Percentiles rank a stretch among this genome's conserved stretches.
Evolutionary conservation across 495 filamentous ascomycete genomes (phyloP).

Genomic region (Penicillium bovifimosum): DNA sequence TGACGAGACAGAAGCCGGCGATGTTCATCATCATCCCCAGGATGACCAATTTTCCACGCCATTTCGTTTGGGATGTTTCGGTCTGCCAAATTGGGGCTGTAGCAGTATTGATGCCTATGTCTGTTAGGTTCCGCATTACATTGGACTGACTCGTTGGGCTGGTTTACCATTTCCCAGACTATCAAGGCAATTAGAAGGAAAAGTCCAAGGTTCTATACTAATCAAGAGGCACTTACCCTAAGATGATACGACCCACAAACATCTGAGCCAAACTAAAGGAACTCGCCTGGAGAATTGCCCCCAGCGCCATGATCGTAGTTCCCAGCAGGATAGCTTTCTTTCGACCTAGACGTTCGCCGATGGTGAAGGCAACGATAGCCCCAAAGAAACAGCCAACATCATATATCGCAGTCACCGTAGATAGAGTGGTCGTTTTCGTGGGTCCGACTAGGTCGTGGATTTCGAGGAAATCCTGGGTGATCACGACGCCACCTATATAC

Average conservation of each 20-base stretch:
- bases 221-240: slow-evolving; percentile 21
- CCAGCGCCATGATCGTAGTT: slow-evolving; percentile 54
- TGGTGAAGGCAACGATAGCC: slow-evolving; percentile 43
- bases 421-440: slow-evolving; percentile 44
- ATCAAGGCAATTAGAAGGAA: neutral
- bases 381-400: slow-evolving; percentile 59
- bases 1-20: slow-evolving; percentile 48
- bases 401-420: slow-evolving; percentile 58
- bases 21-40: slow-evolving; percentile 59
- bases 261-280: slow-evolving; percentile 55
- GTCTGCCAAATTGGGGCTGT: slow-evolving; percentile 62
- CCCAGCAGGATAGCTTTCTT: slow-evolving; percentile 53
- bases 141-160: neutral
- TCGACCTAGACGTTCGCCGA: slow-evolving; percentile 53
- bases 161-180: slow-evolving; percentile 54
- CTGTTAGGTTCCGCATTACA: neutral
- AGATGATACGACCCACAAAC: slow-evolving; percentile 56
- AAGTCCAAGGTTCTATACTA: neutral
- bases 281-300: slow-evolving; percentile 53
- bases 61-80: slow-evolving; percentile 53
- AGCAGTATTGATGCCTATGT: slow-evolving; percentile 48
- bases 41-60: slow-evolving; percentile 56
- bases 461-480: slow-evolving; percentile 53
- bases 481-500: slow-evolving; percentile 46
- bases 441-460: slow-evolving; percentile 44